Conservation (phyloP, 805 yeast genomes). For the Metschnikowia lochheadii region DNA sequence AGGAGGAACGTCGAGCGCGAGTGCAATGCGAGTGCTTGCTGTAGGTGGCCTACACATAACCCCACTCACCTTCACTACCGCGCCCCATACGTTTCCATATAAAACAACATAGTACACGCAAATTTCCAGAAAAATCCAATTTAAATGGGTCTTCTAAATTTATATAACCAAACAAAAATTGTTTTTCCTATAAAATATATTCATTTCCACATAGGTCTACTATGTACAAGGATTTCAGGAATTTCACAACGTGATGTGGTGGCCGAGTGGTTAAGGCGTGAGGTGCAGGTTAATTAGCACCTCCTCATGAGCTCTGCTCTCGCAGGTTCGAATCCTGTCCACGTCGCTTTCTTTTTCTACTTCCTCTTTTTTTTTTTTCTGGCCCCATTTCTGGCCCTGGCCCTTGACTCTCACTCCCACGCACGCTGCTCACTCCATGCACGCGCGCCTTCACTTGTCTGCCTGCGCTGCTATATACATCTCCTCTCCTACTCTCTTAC, state of each 20-base stretch:
- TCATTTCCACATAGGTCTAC: too few species aligned
- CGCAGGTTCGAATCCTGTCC: constrained; percentile 27
- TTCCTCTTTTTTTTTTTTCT: background rate
- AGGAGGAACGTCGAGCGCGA: background rate
- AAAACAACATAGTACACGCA: too few species aligned
- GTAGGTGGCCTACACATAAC: too few species aligned
- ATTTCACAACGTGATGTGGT: constrained; percentile 16
- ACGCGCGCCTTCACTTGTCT: too few species aligned
- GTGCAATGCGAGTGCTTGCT: background rate
- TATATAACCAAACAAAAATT: too few species aligned
- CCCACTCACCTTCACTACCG: background rate
- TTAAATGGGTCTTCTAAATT: background rate
- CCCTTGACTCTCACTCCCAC: background rate
- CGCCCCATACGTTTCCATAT: background rate
- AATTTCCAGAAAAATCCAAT: too few species aligned
- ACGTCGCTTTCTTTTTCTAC: constrained; percentile 19
- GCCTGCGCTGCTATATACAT: background rate
- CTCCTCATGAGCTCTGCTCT: constrained; percentile 25
- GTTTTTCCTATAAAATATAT: too few species aligned
- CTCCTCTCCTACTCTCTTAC: background rate
- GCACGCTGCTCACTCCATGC: too few species aligned
- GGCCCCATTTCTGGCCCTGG: background rate
- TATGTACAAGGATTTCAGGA: too few species aligned
- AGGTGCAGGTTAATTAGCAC: constrained; percentile 23
- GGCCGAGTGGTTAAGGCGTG: constrained; percentile 27